A percentile compares a stretch with the other conserved stretches of the same genome.
Evolutionary conservation across 805 yeast species (phyloP).

Genomic region (Candida koratica): DNA sequence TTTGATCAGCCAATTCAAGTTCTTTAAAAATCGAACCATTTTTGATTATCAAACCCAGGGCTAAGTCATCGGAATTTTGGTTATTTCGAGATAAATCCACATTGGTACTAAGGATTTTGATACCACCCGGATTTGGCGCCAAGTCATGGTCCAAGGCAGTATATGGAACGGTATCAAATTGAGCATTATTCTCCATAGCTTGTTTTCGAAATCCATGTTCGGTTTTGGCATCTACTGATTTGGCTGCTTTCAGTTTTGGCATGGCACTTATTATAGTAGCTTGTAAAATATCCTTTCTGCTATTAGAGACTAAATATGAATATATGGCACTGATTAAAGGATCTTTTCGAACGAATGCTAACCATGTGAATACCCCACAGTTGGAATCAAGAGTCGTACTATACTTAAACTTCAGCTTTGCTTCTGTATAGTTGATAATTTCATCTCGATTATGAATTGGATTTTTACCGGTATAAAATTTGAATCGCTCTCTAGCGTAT

Average conservation of each 20-base stretch:
- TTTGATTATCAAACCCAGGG: conserved; percentile 32
- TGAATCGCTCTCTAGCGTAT: not conserved
- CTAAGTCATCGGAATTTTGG: conserved; percentile 25
- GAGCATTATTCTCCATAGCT: conserved; percentile 24
- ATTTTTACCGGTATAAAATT: conserved; percentile 20
- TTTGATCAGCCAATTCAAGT: conserved; percentile 39
- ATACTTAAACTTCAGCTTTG: conserved; percentile 40
- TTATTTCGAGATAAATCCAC: not conserved
- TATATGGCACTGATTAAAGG: conserved; percentile 10
- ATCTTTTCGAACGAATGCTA: conserved; percentile 47
- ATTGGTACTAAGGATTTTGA: conserved; percentile 1
- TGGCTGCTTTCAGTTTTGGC: not conserved
- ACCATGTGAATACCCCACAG: conserved; percentile 53
- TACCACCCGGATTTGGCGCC: not conserved
- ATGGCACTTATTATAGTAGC: not conserved
- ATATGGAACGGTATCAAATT: conserved; percentile 21
- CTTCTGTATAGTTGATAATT: conserved; percentile 38
- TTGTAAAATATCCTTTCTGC: not conserved
- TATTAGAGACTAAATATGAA: not conserved
- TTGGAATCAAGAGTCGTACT: conserved; percentile 38
- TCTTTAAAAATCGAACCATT: conserved; percentile 32
- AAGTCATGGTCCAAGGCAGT: conserved; percentile 6
- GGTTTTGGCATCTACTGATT: not conserved
- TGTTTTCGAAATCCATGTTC: conserved; percentile 22
- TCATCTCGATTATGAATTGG: conserved; percentile 28